These are phyloP conservation scores for Erysimum cheiri DNA, from an alignment of 441 rosid genomes.

Conservation along the genomic window DNA sequence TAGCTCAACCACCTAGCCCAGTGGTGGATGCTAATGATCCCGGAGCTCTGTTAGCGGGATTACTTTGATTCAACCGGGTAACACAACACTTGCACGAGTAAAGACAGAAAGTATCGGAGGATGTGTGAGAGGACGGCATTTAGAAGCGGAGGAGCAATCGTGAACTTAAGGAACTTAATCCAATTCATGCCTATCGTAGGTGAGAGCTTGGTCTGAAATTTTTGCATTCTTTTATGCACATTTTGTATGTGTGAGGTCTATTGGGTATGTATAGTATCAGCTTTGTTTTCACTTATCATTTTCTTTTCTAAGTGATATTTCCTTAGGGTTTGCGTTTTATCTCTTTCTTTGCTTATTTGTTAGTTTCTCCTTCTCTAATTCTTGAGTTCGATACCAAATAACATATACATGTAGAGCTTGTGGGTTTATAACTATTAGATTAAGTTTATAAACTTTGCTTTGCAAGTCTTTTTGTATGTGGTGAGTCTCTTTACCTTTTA, in stretches of 20 bases:
- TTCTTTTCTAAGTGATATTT: too few species aligned
- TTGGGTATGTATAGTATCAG: neutral
- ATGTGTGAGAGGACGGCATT: neutral
- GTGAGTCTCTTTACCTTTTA: neutral
- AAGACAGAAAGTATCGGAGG: too few species aligned
- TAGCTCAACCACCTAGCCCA: slow-evolving; percentile 37
- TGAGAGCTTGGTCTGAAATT: too few species aligned
- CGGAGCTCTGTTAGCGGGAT: slow-evolving; percentile 34
- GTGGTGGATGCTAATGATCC: slow-evolving; percentile 35
- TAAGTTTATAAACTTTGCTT: slow-evolving; percentile 4
- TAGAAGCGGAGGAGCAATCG: too few species aligned
- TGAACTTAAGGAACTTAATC: too few species aligned
- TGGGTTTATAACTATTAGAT: neutral
- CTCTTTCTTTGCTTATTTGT: neutral
- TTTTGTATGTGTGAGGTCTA: too few species aligned
- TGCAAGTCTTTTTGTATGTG: neutral
- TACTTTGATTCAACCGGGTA: slow-evolving; percentile 27
- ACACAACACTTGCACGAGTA: neutral
- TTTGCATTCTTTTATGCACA: too few species aligned
- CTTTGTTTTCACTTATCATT: too few species aligned
- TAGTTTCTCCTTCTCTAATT: neutral
- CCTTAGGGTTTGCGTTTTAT: neutral
- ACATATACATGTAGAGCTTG: slow-evolving; percentile 14
- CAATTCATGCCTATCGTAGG: too few species aligned
- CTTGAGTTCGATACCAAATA: slow-evolving; percentile 5